These are phyloP conservation scores for Leccinum barrowsii DNA, from an alignment of 768 basidiomycete species.

Conservation along the genomic window DNA sequence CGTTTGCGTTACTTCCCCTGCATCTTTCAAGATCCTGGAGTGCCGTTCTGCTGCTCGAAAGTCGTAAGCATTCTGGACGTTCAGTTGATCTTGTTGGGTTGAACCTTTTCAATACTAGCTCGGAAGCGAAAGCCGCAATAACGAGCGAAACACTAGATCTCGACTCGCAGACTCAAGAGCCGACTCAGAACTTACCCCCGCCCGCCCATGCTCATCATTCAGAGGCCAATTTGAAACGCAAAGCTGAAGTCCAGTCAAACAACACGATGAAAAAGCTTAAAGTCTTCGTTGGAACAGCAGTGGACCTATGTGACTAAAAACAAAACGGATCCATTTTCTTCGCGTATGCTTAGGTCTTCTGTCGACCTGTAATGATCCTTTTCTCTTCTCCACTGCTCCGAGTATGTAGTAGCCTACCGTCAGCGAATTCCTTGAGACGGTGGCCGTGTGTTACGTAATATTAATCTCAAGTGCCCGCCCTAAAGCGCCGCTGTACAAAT, in stretches of 20 bases:
- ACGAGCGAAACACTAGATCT: conserved; percentile 6
- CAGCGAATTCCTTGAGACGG: too few species aligned
- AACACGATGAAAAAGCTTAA: conserved; percentile 56
- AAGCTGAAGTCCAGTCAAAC: conserved; percentile 17
- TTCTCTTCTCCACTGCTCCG: background rate
- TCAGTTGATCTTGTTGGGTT: background rate
- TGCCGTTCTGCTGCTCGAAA: conserved; percentile 10
- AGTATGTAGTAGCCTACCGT: too few species aligned
- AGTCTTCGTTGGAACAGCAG: conserved; percentile 62
- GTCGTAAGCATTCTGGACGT: conserved; percentile 7
- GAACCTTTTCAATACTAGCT: background rate
- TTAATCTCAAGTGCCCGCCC: conserved; percentile 30
- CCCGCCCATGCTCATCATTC: conserved; percentile 13
- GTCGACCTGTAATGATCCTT: background rate
- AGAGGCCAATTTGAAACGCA: conserved; percentile 34
- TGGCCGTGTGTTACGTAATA: background rate
- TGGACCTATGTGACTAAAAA: conserved; percentile 70
- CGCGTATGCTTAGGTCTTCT: background rate
- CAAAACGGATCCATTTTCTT: background rate
- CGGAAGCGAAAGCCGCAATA: background rate
- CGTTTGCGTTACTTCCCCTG: background rate
- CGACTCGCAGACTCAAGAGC: conserved; percentile 41
- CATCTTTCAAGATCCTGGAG: conserved; percentile 7
- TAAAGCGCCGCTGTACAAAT: conserved; percentile 22
- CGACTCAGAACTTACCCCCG: conserved; percentile 30